phyloP scores from a whole-genome alignment of 1,284 basidiomycete genomes.

The Testicularia cyperi region DNA sequence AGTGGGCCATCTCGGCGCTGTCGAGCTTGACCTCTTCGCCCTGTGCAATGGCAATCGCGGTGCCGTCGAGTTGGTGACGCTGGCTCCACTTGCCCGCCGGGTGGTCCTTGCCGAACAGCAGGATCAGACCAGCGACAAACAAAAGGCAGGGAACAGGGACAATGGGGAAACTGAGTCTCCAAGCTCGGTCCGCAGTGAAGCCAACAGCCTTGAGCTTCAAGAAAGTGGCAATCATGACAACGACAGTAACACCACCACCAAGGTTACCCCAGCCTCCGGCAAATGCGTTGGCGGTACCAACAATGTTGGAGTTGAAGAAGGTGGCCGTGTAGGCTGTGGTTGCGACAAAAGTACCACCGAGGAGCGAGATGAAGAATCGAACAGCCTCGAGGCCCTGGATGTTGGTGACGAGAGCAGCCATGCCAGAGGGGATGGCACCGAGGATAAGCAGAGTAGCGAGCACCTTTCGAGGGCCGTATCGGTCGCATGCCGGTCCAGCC shows the following conservation, averaged over 20 bases:
- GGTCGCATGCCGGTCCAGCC: slow-evolving; percentile 68
- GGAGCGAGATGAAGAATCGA: slow-evolving; percentile 65
- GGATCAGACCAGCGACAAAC: slow-evolving; percentile 62
- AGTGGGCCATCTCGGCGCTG: slow-evolving; percentile 53
- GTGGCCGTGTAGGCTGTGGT: slow-evolving; percentile 67
- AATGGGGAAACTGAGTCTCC: slow-evolving; percentile 67
- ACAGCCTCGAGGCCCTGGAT: slow-evolving; percentile 65
- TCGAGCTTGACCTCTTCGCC: slow-evolving; percentile 59
- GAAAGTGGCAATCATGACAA: slow-evolving; percentile 68
- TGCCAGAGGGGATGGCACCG: slow-evolving; percentile 69
- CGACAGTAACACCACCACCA: slow-evolving; percentile 63
- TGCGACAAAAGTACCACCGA: slow-evolving; percentile 68
- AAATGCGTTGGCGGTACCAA: slow-evolving; percentile 63
- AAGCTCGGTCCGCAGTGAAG: slow-evolving; percentile 64
- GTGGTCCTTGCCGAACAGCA: slow-evolving; percentile 68
- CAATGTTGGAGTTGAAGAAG: slow-evolving; percentile 68
- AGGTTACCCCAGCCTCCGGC: slow-evolving; percentile 63
- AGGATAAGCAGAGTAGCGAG: slow-evolving; percentile 68
- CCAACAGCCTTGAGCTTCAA: slow-evolving; percentile 62
- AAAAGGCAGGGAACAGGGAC: slow-evolving; percentile 68
- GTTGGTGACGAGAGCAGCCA: slow-evolving; percentile 66
- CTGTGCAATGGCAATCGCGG: slow-evolving; percentile 57
- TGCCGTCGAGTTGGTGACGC: slow-evolving; percentile 64
- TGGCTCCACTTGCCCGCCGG: slow-evolving; percentile 68
- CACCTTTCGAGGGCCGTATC: slow-evolving; percentile 65